Evolutionary conservation across 1,284 basidiomycete genomes (phyloP), one percentile per base, ranked within the genome.

Genomic region (Ceratobasidium sp.): DNA sequence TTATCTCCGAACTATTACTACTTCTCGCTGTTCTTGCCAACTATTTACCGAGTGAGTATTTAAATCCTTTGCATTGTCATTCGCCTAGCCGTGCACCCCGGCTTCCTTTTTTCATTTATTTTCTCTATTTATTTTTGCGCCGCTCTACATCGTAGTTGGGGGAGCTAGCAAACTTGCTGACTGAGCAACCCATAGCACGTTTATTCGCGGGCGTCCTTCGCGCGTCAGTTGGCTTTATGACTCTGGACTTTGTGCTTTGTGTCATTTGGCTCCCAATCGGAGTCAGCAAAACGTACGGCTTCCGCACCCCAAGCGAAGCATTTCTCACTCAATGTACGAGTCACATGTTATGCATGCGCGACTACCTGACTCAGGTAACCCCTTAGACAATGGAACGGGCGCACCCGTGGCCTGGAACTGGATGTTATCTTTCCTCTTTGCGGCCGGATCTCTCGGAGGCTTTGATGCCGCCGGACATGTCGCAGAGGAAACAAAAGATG

Each of bases 241-340:
- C 79, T 22, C 65, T 84, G 68, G 84, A 84, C 76, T 81, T 82
- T 61, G n/a, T 82, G 34, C 70, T 83, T 3, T 83, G 82, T 52
- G 56, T 82, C 40, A 82, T 83, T 62, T 84, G 84, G 84, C 79
- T 84, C 46, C 84, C 84, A 0, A 81, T 84, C 73, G 83, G 82
- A 11, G 83, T 83, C 4, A 78, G 76, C 44, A 61, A 80, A 56
- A 82, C 81, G 4, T 83, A 83, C 77, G 83, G 82, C 54, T 80
- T 83, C 77, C 81, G 82, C 66, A 65, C 66, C 15, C 79, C 79
- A 2, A 66, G 78, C 3, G 83, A 81, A 69, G 81, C 81, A 2
- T 82, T 84, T 51, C 82, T 80, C 19, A 70, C 79, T 46, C 77
- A 75, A 34, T 80, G 80, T 80, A 67, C 66, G 79, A 17, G 67